Percentiles rank a stretch among this genome's conserved stretches.
Conservation (phyloP, 2,329 filamentous ascomycete species). For the Trichoderma atrobrunneum region DNA sequence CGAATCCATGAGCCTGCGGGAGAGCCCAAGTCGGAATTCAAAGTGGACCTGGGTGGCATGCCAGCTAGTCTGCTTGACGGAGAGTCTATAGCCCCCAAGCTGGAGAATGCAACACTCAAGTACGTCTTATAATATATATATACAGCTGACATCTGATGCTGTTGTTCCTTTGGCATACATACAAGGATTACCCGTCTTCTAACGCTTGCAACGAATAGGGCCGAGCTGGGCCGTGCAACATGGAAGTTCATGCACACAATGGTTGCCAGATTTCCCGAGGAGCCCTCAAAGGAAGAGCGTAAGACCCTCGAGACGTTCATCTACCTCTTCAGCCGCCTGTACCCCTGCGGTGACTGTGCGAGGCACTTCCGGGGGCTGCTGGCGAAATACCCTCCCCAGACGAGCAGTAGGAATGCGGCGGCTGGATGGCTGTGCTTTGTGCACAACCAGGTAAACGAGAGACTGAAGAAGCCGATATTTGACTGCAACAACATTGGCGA, state of each 20-base stretch:
- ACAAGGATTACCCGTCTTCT: background rate
- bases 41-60: slow-evolving; percentile 42
- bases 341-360: slow-evolving; percentile 69
- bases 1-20: slow-evolving; percentile 21
- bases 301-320: slow-evolving; percentile 63
- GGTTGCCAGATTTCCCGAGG: slow-evolving; percentile 66
- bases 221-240: slow-evolving; percentile 64
- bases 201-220: slow-evolving; percentile 36
- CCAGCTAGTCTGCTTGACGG: slow-evolving; percentile 57
- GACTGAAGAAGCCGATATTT: slow-evolving; percentile 59
- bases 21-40: slow-evolving; percentile 30
- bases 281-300: slow-evolving; percentile 60
- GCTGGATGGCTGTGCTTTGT: slow-evolving; percentile 67
- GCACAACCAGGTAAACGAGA: slow-evolving; percentile 65
- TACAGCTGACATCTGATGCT: background rate
- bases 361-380: slow-evolving; percentile 63
- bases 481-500: slow-evolving; percentile 67
- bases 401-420: slow-evolving; percentile 59
- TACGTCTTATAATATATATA: slow-evolving; percentile 36
- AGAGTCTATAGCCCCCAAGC: slow-evolving; percentile 72
- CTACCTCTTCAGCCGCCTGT: slow-evolving; percentile 64
- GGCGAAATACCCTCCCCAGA: slow-evolving; percentile 62
- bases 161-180: background rate
- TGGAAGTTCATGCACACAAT: slow-evolving; percentile 72
- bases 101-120: slow-evolving; percentile 81